Percentiles rank a stretch among this genome's conserved stretches.
Evolutionary conservation across 2,329 filamentous ascomycete species (phyloP).

Genomic region (Arachnopeziza araneosa): DNA sequence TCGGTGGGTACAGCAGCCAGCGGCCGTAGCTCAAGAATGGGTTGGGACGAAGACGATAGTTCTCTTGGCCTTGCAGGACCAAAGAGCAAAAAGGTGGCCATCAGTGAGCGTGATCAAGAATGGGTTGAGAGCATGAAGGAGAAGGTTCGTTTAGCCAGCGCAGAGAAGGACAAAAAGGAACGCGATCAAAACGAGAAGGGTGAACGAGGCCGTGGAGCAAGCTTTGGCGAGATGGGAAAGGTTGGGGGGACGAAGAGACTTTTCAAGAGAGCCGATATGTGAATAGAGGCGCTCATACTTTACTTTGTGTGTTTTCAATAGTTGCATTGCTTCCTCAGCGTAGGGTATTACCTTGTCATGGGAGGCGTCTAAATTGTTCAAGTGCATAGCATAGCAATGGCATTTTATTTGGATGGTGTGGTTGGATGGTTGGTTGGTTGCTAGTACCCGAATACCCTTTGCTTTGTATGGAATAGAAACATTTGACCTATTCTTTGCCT

Average conservation of each 20-base stretch:
- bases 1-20: slow-evolving; percentile 6
- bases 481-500: not conserved
- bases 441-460: not conserved
- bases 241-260: slow-evolving; percentile 68
- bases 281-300: not conserved
- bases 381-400: not conserved
- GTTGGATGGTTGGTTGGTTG: not conserved
- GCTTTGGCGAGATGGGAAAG: slow-evolving; percentile 65
- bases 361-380: not conserved
- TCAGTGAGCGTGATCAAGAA: slow-evolving; percentile 66
- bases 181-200: slow-evolving; percentile 48
- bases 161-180: slow-evolving; percentile 42
- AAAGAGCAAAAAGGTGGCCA: slow-evolving; percentile 56
- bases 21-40: slow-evolving; percentile 38
- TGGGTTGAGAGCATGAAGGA: slow-evolving; percentile 84
- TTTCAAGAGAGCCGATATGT: slow-evolving; percentile 36
- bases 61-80: slow-evolving; percentile 67
- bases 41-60: slow-evolving; percentile 53
- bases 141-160: slow-evolving; percentile 67
- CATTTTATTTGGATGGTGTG: not conserved
- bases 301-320: not conserved
- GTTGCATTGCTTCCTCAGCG: not conserved
- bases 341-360: not conserved
- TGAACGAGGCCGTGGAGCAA: slow-evolving; percentile 33
- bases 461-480: not conserved